Evolutionary conservation across 495 filamentous ascomycete species (phyloP), one percentile per base, ranked within the genome.

Genomic region (Clavariopsis aquatica): DNA sequence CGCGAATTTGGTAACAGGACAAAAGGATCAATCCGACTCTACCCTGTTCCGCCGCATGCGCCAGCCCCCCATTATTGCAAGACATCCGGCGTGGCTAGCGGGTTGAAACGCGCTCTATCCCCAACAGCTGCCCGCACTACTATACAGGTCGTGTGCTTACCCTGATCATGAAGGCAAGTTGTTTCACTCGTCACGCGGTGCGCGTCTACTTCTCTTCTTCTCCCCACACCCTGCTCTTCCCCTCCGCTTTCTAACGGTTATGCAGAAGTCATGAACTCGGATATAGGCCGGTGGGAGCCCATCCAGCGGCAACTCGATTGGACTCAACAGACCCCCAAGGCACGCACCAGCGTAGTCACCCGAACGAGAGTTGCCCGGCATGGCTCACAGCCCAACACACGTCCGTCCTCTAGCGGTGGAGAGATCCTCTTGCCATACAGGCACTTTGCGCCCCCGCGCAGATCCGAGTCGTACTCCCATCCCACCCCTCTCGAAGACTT

Each of bases 221-320:
- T 41, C 41, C 53, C n/a, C 36, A 26, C 24, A 4, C 29, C 46
- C 34, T 26, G 9, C 52, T 26, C 51, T 15, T 17, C 23, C n/a
- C 24, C 15, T 31, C n/a, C 54, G 6, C 20, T 9, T 54, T 26
- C 68, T 70, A 64, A 70, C 58, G 64, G 60, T 59, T 65, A 71
- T 71, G 69, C 69, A 27, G 52, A 61, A 47, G 64, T 68, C 57
- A 71, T 71, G 69, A 68, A 68, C 27, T 64, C 59, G 58, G 69
- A 71, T 34, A 65, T 68, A 27, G 65, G 61, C 34, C 60, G 62
- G 41, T 65, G 69, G 69, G 56, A 71, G 51, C 57, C 20, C 52
- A 62, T 45, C 54, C 69, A 43, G 64, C 64, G 65, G 45, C 41
- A 65, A 5, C 57, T 55, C 20, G 65, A 62, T 31, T 22, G 46